phyloP scores from a whole-genome alignment of 257 asterid genomes.

The Solanum piurae region DNA sequence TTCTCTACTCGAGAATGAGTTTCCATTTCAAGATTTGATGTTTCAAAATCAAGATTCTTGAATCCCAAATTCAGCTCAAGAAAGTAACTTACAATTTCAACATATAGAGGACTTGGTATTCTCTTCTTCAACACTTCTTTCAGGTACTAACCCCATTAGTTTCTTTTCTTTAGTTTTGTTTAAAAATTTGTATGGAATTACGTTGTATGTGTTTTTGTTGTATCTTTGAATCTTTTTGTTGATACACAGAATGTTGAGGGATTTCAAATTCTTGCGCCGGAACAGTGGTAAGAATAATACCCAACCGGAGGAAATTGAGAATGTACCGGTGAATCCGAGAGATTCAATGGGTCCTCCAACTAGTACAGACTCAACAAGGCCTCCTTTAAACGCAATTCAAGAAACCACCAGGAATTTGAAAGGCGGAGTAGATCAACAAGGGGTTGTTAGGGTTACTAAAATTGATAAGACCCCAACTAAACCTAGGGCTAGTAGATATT shows the following conservation, averaged over 20 bases:
- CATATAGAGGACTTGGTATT: conserved; percentile 36
- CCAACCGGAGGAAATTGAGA: conserved; percentile 70
- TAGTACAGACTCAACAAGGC: conserved; percentile 56
- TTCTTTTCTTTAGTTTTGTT: not conserved
- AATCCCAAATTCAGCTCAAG: not conserved
- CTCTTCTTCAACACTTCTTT: conserved; percentile 50
- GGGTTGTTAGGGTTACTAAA: conserved; percentile 27
- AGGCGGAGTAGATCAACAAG: conserved; percentile 36
- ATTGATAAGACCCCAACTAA: conserved; percentile 61
- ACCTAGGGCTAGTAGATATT: conserved; percentile 28
- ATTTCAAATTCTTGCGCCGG: conserved; percentile 71
- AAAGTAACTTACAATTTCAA: conserved; percentile 33
- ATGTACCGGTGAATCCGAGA: conserved; percentile 56
- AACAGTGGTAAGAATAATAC: conserved; percentile 52
- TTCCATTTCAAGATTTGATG: not conserved
- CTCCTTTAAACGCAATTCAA: conserved; percentile 68
- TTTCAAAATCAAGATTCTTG: not conserved
- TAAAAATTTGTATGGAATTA: not conserved
- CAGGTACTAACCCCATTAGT: conserved; percentile 30
- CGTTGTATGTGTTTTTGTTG: not conserved
- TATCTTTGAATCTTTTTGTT: not conserved
- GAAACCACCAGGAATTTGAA: conserved; percentile 39
- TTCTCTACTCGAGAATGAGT: not conserved
- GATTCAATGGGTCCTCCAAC: conserved; percentile 38
- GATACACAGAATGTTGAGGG: conserved; percentile 79